These are phyloP conservation scores for Boletus sp. DNA, from an alignment of 768 basidiomycete genomes.

Conservation along the genomic window DNA sequence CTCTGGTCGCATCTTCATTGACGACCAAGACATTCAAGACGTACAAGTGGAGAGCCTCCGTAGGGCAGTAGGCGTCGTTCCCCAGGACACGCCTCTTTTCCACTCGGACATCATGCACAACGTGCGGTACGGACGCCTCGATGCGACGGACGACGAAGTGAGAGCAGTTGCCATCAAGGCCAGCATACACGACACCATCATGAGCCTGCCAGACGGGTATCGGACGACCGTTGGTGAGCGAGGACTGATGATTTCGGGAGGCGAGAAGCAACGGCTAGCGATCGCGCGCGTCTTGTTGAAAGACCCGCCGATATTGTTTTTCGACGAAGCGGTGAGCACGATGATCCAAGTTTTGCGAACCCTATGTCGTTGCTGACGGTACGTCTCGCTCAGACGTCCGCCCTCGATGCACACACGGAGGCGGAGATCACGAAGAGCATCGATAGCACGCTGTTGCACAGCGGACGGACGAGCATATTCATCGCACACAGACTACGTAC, in stretches of 20 bases:
- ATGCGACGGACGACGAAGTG: slow-evolving; percentile 89
- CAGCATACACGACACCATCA: slow-evolving; percentile 80
- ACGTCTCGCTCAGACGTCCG: slow-evolving; percentile 68
- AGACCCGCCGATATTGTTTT: slow-evolving; percentile 94
- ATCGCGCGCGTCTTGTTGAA: slow-evolving; percentile 91
- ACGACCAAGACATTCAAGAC: slow-evolving; percentile 81
- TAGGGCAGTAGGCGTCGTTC: slow-evolving; percentile 84
- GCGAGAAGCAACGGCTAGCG: slow-evolving; percentile 96
- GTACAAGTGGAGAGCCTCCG: slow-evolving; percentile 74
- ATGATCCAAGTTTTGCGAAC: background rate
- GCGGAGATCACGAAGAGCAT: slow-evolving; percentile 94
- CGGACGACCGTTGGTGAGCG: slow-evolving; percentile 91
- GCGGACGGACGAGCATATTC: slow-evolving; percentile 89
- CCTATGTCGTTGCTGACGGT: background rate
- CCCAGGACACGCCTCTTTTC: slow-evolving; percentile 97
- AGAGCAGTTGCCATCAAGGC: slow-evolving; percentile 80
- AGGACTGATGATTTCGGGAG: slow-evolving; percentile 97
- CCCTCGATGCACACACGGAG: slow-evolving; percentile 93
- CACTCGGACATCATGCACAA: slow-evolving; percentile 96
- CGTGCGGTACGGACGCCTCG: slow-evolving; percentile 85
- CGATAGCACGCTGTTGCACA: slow-evolving; percentile 71
- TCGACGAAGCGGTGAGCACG: slow-evolving; percentile 89
- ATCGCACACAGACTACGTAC: slow-evolving; percentile 93
- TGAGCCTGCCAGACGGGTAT: slow-evolving; percentile 83
- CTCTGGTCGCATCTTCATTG: slow-evolving; percentile 78